Conservation (phyloP, 306 rosid species). For the Mucuna pruriens region DNA sequence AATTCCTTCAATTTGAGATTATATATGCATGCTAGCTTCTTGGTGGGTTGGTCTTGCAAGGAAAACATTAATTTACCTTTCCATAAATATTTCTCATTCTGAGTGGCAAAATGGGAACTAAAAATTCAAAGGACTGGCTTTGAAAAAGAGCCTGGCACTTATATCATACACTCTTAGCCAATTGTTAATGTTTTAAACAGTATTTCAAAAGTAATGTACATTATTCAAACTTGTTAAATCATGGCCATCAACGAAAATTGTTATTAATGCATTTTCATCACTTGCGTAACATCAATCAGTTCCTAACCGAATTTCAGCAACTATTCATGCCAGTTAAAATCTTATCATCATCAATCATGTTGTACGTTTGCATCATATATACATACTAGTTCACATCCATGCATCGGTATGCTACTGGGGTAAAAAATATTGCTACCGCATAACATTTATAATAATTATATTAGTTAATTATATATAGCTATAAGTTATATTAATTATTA, state of each 20-base stretch:
- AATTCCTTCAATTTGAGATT: background rate
- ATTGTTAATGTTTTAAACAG: background rate
- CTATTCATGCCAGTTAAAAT: background rate
- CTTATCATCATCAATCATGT: no score
- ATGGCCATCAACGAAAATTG: background rate
- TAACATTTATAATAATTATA: background rate
- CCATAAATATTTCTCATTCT: background rate
- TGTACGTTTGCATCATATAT: no score
- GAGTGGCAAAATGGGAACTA: background rate
- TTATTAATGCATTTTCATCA: background rate
- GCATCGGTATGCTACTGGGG: no score
- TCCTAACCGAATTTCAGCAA: background rate
- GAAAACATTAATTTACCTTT: background rate
- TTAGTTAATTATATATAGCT: background rate
- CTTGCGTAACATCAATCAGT: slow-evolving; percentile 1
- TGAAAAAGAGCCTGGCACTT: background rate
- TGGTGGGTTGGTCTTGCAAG: slow-evolving; percentile 20
- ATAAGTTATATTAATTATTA: no score
- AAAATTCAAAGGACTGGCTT: background rate
- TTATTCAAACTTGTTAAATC: background rate
- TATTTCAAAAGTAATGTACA: background rate
- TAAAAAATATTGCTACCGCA: no score
- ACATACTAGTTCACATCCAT: no score
- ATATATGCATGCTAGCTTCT: background rate
- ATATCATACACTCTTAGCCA: background rate